Evolutionary conservation across 2,329 filamentous ascomycete genomes (phyloP).

Genomic region (Drechslerella dactyloides): DNA sequence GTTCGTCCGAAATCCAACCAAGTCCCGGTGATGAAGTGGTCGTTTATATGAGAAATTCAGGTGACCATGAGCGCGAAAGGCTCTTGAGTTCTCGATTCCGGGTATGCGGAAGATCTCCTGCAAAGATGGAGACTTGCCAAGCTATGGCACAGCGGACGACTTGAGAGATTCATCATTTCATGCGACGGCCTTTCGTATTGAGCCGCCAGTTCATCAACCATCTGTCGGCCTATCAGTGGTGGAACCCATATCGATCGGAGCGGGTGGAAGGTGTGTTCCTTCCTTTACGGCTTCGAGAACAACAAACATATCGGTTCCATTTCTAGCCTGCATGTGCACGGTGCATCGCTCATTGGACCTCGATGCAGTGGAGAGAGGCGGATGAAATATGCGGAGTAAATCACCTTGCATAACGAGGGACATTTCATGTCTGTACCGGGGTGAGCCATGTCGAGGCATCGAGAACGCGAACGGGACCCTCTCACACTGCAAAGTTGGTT

Average conservation of each 20-base stretch:
- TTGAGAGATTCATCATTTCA: background rate
- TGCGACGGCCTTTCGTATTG: constrained; percentile 2
- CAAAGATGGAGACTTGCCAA: background rate
- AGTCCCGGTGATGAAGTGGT: constrained; percentile 8
- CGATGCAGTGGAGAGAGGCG: constrained; percentile 12
- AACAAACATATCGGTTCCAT: constrained; percentile 50
- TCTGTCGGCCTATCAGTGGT: constrained; percentile 49
- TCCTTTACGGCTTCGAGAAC: constrained; percentile 46
- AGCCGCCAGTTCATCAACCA: constrained; percentile 45
- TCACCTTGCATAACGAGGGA: constrained; percentile 49
- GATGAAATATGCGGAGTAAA: constrained; percentile 45
- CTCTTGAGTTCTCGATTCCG: background rate
- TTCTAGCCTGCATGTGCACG: constrained; percentile 43
- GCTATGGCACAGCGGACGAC: background rate
- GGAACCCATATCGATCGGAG: constrained; percentile 27
- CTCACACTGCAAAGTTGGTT: constrained; percentile 22
- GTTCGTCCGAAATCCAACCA: constrained; percentile 11
- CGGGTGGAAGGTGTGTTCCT: constrained; percentile 12
- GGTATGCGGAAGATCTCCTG: background rate
- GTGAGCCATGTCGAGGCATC: constrained; percentile 16
- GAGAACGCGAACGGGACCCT: constrained; percentile 20
- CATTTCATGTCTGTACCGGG: constrained; percentile 21
- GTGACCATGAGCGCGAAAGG: background rate
- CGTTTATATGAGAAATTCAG: background rate
- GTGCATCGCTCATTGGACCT: constrained; percentile 30